These are phyloP conservation scores for Zoysia pacifica DNA, from an alignment of 176 grass and related monocot genomes.

Conservation along the genomic window DNA sequence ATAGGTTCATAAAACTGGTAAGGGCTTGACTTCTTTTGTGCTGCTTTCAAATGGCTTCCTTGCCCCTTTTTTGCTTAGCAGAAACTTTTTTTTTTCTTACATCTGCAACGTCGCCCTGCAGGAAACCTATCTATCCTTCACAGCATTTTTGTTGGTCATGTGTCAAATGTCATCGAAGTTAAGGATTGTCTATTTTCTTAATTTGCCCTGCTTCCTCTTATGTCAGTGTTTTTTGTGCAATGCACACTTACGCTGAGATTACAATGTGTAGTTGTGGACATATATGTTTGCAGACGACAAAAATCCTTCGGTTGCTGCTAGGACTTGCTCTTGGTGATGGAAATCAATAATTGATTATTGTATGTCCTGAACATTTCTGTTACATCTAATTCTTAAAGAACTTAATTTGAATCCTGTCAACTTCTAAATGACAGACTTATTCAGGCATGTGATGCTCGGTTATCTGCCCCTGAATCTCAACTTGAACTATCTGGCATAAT, in stretches of 20 bases:
- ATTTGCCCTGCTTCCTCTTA: not conserved
- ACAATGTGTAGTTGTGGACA: not conserved
- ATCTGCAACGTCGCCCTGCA: slow-evolving; percentile 33
- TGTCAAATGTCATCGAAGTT: slow-evolving; percentile 86
- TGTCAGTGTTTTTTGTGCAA: not conserved
- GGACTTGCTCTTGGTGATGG: slow-evolving; percentile 97
- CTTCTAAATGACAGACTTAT: not conserved
- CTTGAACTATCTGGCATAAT: slow-evolving; percentile 93
- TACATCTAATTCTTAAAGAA: not conserved
- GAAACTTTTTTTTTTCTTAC: slow-evolving; percentile 17
- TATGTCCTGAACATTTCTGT: slow-evolving; percentile 25
- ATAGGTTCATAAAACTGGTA: slow-evolving; percentile 81
- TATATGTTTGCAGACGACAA: slow-evolving; percentile 56
- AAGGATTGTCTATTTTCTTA: not conserved
- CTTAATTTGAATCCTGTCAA: slow-evolving; percentile 9
- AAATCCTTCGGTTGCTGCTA: slow-evolving; percentile 93
- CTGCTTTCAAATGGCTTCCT: not conserved
- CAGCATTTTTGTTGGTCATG: slow-evolving; percentile 77
- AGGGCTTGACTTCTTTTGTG: slow-evolving; percentile 1
- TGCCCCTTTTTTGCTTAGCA: not conserved
- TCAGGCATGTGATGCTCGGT: slow-evolving; percentile 95
- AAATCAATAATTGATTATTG: slow-evolving; percentile 74
- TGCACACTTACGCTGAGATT: not conserved
- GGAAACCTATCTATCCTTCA: slow-evolving; percentile 71
- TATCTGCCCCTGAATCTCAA: slow-evolving; percentile 92